These are phyloP conservation scores for Secale cereale DNA, from an alignment of 176 grass and related monocot genomes.

Conservation along the genomic window DNA sequence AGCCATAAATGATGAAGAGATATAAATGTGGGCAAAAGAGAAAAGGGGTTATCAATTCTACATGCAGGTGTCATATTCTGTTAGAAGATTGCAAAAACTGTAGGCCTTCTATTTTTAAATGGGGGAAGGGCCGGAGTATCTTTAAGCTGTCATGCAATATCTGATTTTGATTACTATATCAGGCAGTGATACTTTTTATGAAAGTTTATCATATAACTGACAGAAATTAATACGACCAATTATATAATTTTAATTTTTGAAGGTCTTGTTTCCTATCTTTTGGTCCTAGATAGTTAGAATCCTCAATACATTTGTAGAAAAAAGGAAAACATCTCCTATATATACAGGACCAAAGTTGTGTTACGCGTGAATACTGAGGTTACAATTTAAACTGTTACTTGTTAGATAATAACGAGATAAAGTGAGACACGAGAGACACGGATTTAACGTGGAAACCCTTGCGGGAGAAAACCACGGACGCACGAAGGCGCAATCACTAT, in stretches of 20 bases:
- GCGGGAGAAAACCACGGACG: no score
- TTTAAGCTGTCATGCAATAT: slow-evolving; percentile 6
- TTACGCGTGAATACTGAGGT: not conserved
- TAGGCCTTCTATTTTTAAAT: not conserved
- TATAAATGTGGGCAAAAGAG: not conserved
- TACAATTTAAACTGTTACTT: not conserved
- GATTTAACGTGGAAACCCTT: no score
- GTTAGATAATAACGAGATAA: no score
- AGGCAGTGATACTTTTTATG: not conserved
- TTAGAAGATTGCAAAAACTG: not conserved
- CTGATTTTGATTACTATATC: not conserved
- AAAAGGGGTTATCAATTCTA: not conserved
- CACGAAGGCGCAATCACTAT: no score
- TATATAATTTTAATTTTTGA: not conserved
- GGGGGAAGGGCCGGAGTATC: not conserved
- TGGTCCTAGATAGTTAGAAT: not conserved
- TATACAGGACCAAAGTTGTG: not conserved
- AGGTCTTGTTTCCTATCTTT: slow-evolving; percentile 12
- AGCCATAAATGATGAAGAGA: not conserved
- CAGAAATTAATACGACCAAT: no score
- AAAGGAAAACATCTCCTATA: not conserved
- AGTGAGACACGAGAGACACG: no score
- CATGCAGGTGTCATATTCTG: not conserved
- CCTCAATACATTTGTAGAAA: not conserved
- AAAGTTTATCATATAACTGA: not conserved